Evolutionary conservation across 495 filamentous ascomycete species (phyloP).

Genomic region (Penicillium waksmanii): DNA sequence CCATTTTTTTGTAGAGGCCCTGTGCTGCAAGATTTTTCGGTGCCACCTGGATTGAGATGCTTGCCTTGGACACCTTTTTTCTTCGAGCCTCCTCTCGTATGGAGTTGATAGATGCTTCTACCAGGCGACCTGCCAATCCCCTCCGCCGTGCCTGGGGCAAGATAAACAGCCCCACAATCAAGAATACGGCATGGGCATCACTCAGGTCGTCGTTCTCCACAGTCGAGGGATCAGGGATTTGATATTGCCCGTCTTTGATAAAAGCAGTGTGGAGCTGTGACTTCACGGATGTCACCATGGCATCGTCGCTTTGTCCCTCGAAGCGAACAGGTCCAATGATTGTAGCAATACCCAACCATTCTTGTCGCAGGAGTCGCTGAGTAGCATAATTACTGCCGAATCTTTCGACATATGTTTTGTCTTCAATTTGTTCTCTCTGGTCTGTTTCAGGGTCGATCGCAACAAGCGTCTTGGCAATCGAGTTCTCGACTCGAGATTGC

Average conservation of each 20-base stretch:
- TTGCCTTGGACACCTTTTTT: constrained; percentile 17
- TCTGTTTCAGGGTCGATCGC: constrained; percentile 23
- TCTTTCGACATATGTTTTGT: too few relatives aligned
- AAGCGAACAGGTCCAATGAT: constrained; percentile 33
- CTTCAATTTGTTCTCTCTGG: too few relatives aligned
- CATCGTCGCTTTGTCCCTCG: constrained; percentile 19
- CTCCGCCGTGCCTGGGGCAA: constrained; percentile 41
- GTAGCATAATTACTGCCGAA: constrained; percentile 13
- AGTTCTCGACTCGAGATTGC: constrained; percentile 48
- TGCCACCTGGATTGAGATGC: constrained; percentile 43
- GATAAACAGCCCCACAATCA: constrained; percentile 49
- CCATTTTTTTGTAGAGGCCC: constrained; percentile 48
- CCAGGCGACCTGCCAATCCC: constrained; percentile 46
- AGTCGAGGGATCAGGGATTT: constrained; percentile 3
- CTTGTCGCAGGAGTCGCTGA: constrained; percentile 17
- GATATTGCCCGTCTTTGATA: constrained; percentile 10
- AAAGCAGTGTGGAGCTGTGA: constrained; percentile 15
- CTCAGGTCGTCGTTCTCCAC: constrained; percentile 28
- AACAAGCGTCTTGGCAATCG: constrained; percentile 45
- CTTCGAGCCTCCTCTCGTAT: constrained; percentile 29
- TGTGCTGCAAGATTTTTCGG: constrained; percentile 41
- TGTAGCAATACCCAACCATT: constrained; percentile 34
- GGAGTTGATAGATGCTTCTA: constrained; percentile 37
- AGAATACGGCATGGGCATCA: constrained; percentile 20
- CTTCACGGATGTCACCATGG: constrained; percentile 12